phyloP scores from a whole-genome alignment of 2,329 filamentous ascomycete genomes.

The Xylaria sp. region DNA sequence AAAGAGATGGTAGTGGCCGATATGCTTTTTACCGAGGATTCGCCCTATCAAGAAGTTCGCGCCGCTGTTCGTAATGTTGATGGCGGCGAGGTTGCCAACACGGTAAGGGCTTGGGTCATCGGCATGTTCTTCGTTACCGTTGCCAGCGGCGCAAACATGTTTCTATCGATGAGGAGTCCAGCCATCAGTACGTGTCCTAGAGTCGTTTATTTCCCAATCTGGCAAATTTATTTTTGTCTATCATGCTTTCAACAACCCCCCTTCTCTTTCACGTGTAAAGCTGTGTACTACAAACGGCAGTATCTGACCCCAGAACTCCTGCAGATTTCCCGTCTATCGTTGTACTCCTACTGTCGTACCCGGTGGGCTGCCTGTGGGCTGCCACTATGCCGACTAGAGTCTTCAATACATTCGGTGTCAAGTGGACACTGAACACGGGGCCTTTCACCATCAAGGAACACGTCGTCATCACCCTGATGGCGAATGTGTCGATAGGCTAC shows the following conservation, averaged over 20 bases:
- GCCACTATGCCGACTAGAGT: conserved; percentile 54
- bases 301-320: background rate
- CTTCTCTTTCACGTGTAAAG: background rate
- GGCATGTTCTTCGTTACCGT: conserved; percentile 57
- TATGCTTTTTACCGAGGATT: conserved; percentile 50
- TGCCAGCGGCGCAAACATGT: conserved; percentile 53
- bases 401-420: conserved; percentile 55
- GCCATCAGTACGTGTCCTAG: conserved; percentile 41
- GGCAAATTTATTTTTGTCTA: background rate
- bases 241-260: background rate
- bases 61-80: conserved; percentile 58
- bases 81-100: conserved; percentile 55
- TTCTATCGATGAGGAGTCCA: conserved; percentile 50
- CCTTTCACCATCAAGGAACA: conserved; percentile 61
- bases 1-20: conserved; percentile 49
- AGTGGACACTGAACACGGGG: conserved; percentile 57
- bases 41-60: conserved; percentile 54
- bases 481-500: conserved; percentile 53
- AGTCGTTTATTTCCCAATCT: background rate
- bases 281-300: background rate
- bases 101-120: conserved; percentile 57
- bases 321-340: conserved; percentile 52
- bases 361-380: conserved; percentile 57
- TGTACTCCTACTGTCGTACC: conserved; percentile 55
- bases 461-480: conserved; percentile 57